Evolutionary conservation across 345 rosid genomes (phyloP), one percentile per base, ranked within the genome.

Genomic region (Noccaea bulbosa): DNA sequence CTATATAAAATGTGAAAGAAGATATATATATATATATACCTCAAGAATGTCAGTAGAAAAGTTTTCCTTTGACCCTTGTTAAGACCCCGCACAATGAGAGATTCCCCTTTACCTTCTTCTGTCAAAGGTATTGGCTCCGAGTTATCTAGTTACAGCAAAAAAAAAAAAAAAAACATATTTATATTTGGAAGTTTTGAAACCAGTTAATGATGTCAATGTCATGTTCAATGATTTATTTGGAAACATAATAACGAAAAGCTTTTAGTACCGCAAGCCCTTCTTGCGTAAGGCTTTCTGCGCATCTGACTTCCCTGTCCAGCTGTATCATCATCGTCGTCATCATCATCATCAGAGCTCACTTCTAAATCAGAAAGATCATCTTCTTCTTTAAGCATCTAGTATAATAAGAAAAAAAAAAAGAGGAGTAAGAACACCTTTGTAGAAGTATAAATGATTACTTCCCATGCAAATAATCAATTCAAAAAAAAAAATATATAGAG

Each of bases 51-150:
- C 51, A 77, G 80, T 6, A 77, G 77, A 81, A 94, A 94, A 0
- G 75, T 69, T 37, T 83, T 83, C 80, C 98, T 90, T 80, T 91
- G 86, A 24, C 43, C 81, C 68, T 80, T 74, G 67, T 75, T 83
- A 79, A 91, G 89, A 37, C 98, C 98, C 41, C 91, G 68, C 33
- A 94, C 96, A 62, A 77, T 83, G 52, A 88, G 71, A 11, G 89
- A 82, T 58, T 69, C 72, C 50, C 92, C 96, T 80, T 89, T 86
- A 32, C 97, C 96, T 81, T 87, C 90, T 88, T 89, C 90, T 88
- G 89, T 86, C 69, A 93, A 76, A 71, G 98, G 93, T 77, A 52
- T 52, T 15, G 88, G 83, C 60, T 82, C 89, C 50, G 73, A 43
- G 70, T 67, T 83, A 69, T 82, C 96, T 27, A 27, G 3, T 67